Base-by-base conservation (phyloP, 257 asterid species). In the Mitragyna speciosa region DNA sequence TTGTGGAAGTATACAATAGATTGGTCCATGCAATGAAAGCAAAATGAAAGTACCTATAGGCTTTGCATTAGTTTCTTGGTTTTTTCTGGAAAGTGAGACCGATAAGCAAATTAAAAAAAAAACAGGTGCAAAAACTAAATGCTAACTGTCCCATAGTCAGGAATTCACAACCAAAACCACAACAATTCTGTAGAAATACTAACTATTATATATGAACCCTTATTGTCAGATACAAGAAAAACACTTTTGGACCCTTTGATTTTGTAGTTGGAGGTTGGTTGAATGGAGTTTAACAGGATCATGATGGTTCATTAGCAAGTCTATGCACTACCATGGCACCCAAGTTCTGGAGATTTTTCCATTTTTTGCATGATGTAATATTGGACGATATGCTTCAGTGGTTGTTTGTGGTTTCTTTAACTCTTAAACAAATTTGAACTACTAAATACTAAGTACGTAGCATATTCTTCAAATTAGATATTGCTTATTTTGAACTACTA, bases 131-230 rank as follows among this genome's bases (percentile, higher is more conserved):
- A 51, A 30, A 73, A 30, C 10, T 14, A 17, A n/a, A n/a, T n/a
- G n/a, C n/a, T n/a, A 28, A 28, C 33, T 52, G 22, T 58, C 68
- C 31, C 52, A 16, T 24, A 16, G 17, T 51, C 19, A 51, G 19
- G 36, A 76, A 80, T 58, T 24, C 22, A 47, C 22, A 75, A 33
- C 33, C 78, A n/a, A n/a, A n/a, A n/a, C n/a, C n/a, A 80, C 3
- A 33, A 49, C 22, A 33, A 0, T 66, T 68, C 17, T 22, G 10
- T 51, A 9, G 52, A 9, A 19, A 68, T 68, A 68, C 48, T 28
- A 66, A 66, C 72, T 16, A 10, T 10, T 11, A 19, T 2, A 17
- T 17, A 54, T 17, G 19, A 54, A 19, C 61, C 61, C 61, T 54
- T 54, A n/a, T 3, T 5, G 11, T 5, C 59, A 71, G 76, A 71